A percentile compares a stretch with the other conserved stretches of the same genome.
These are phyloP conservation scores for Aspergillus pseudotamarii DNA, from an alignment of 2,329 filamentous ascomycete species.

Conservation along the genomic window DNA sequence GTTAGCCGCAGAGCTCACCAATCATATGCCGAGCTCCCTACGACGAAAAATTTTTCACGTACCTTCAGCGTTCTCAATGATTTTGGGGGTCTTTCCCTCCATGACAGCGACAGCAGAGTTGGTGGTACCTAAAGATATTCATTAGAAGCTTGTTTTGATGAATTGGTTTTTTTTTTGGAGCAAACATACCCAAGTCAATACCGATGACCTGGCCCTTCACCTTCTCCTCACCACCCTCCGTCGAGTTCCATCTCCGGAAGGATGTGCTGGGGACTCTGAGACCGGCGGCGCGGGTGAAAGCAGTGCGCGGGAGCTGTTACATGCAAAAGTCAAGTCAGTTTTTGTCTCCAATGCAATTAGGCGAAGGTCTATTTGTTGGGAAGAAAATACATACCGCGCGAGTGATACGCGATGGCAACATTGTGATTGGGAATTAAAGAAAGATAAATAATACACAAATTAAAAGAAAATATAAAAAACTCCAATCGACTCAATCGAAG, in stretches of 20 bases:
- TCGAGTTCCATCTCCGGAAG: slow-evolving; percentile 62
- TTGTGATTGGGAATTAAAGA: slow-evolving; percentile 50
- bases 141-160: slow-evolving; percentile 19
- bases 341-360: slow-evolving; percentile 5
- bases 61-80: slow-evolving; percentile 98
- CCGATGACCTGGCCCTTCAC: slow-evolving; percentile 95
- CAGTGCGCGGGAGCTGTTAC: slow-evolving; percentile 74
- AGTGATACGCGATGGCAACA: slow-evolving; percentile 72
- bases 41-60: slow-evolving; percentile 35
- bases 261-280: slow-evolving; percentile 71
- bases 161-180: not conserved
- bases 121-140: slow-evolving; percentile 67
- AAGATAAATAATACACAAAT: slow-evolving; percentile 40
- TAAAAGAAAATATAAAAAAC: slow-evolving; percentile 30
- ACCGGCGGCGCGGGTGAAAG: slow-evolving; percentile 69
- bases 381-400: slow-evolving; percentile 67
- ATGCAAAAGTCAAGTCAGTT: slow-evolving; percentile 20
- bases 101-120: slow-evolving; percentile 97
- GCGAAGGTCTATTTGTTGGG: not conserved
- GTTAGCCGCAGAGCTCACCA: slow-evolving; percentile 19
- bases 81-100: slow-evolving; percentile 93
- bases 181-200: slow-evolving; percentile 84
- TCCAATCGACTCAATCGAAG: slow-evolving; percentile 39
- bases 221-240: slow-evolving; percentile 68
- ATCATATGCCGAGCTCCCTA: slow-evolving; percentile 2